Evolutionary conservation across 2,329 filamentous ascomycete species (phyloP), one percentile per base, ranked within the genome.

Genomic region (Raffaelea albimanens): DNA sequence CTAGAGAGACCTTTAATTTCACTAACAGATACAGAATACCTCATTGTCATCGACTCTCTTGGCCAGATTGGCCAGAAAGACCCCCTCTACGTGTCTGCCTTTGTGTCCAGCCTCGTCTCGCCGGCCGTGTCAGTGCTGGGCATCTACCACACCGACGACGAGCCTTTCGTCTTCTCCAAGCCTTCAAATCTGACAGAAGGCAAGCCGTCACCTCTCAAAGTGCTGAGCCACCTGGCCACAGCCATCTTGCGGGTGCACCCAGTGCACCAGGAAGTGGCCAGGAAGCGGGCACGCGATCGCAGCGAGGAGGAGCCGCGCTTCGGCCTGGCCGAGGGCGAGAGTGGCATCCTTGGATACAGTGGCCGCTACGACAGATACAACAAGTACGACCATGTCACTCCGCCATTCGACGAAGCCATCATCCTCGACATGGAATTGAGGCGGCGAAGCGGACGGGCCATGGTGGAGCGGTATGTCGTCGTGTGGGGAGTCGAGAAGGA

Each of bases 341-440:
- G 91, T 8, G 73, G 91, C 10, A 64, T 96, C 0, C 69, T 90
- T 43, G 85, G 86, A 3, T 67, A 87, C 38, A 67, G 71, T 29
- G 34, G 34, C 14, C 13, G 34, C 3, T 72, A 73, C n/a, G 39
- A n/a, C 36, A 40, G 43, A 21, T 44, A 46, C 34, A 50, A 42
- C 46, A 40, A 22, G 33, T 22, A 31, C 1, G 48, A 49, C 4
- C 38, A 52, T 13, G 18, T 47, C 58, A 1, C 31, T 55, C 56
- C 46, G 49, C 36, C 29, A 16, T 50, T 50, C 7, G 52, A 54
- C 10, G 68, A 69, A 1, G 84, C 78, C 0, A 62, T 91, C 1
- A 86, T 95, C 1, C 63, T 96, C 7, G 82, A 87, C 58, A 85
- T 95, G 76, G 91, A 98, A 64, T 78, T 95, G 56, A 76, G 93